Percentiles rank a stretch among this genome's conserved stretches.
Conservation (phyloP, 805 yeast species). For the Torulaspora gathmanii region DNA sequence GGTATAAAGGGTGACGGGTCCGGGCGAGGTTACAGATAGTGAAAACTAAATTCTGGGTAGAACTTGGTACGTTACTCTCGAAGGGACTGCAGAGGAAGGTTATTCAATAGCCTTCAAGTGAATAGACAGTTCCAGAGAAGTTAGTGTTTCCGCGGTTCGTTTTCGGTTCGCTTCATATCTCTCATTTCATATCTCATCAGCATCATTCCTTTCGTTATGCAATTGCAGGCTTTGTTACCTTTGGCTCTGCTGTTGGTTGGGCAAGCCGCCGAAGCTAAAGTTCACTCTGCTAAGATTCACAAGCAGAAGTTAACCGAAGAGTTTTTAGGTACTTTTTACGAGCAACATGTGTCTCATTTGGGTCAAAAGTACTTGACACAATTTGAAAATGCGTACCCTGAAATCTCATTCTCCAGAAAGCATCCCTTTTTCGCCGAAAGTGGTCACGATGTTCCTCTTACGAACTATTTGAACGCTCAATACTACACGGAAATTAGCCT, state of each 20-base stretch:
- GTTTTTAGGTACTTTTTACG: slow-evolving; percentile 45
- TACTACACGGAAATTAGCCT: slow-evolving; percentile 85
- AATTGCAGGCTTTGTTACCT: slow-evolving; percentile 27
- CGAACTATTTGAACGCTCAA: slow-evolving; percentile 94
- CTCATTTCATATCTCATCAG: not conserved
- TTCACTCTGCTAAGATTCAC: slow-evolving; percentile 52
- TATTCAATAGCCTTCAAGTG: not conserved
- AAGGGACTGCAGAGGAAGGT: not conserved
- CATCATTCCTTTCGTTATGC: slow-evolving; percentile 16
- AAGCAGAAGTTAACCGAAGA: slow-evolving; percentile 52
- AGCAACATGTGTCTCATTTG: slow-evolving; percentile 52
- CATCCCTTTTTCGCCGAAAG: slow-evolving; percentile 28
- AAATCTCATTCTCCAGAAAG: slow-evolving; percentile 31
- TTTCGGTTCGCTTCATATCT: not conserved
- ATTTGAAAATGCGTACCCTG: slow-evolving; percentile 45
- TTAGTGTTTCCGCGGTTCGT: not conserved
- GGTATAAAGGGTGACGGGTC: slow-evolving; percentile 3
- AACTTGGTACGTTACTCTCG: slow-evolving; percentile 1
- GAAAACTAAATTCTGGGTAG: not conserved
- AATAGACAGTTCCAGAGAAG: not conserved
- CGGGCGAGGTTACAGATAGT: no score
- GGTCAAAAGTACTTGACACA: slow-evolving; percentile 56
- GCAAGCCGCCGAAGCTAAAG: slow-evolving; percentile 43
- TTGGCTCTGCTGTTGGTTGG: slow-evolving; percentile 29
- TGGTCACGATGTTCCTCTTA: slow-evolving; percentile 75